phyloP scores from a whole-genome alignment of 495 filamentous ascomycete species.

The Lasiosphaeria ovina region DNA sequence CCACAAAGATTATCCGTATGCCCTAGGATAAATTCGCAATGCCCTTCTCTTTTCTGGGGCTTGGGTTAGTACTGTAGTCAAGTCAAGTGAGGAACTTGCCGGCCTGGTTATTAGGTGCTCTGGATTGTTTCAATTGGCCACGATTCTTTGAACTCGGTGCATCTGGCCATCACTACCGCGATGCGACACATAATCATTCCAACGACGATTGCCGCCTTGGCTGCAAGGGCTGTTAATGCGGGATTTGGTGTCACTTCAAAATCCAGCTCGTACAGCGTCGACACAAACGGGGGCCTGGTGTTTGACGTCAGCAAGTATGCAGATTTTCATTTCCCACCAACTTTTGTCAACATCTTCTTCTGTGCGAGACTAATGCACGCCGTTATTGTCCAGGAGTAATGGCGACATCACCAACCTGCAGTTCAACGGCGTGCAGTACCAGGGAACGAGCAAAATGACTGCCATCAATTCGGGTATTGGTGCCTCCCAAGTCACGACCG shows the following conservation, averaged over 20 bases:
- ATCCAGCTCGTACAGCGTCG: conserved; percentile 27
- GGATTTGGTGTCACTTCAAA: conserved; percentile 31
- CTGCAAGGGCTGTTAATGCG: conserved; percentile 3
- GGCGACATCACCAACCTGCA: conserved; percentile 58
- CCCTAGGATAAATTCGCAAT: too few relatives aligned
- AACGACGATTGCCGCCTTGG: conserved; percentile 1
- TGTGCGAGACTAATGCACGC: neutral
- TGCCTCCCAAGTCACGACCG: conserved; percentile 48
- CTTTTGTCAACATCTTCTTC: neutral
- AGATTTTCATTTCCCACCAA: neutral
- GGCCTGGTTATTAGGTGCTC: too few relatives aligned
- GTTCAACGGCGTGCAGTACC: conserved; percentile 54
- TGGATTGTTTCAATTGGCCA: too few relatives aligned
- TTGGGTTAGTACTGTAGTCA: too few relatives aligned
- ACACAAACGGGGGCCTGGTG: conserved; percentile 38
- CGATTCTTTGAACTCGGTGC: too few relatives aligned
- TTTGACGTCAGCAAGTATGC: conserved; percentile 46
- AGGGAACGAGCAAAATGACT: conserved; percentile 48
- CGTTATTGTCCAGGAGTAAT: conserved; percentile 29
- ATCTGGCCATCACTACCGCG: neutral
- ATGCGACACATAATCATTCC: neutral
- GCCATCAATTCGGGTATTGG: conserved; percentile 60
- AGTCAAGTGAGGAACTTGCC: too few relatives aligned
- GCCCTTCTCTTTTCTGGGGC: too few relatives aligned
- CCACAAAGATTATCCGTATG: too few relatives aligned